Base-by-base conservation (phyloP, 768 basidiomycete species). In the Hericium coralloides region DNA sequence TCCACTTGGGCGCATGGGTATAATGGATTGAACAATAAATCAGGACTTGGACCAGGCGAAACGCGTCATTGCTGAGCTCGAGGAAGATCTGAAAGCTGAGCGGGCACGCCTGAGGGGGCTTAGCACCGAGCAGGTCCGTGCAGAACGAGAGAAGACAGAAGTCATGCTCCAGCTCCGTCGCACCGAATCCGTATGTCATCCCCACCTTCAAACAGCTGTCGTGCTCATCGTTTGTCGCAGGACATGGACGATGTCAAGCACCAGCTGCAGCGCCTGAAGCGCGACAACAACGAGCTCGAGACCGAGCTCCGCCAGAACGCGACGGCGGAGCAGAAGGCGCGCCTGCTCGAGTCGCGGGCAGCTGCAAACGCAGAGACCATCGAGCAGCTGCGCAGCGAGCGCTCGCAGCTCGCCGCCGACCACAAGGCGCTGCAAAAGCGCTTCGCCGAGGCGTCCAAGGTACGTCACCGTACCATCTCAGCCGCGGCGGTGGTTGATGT, bases 171-270 rank as follows among this genome's bases (percentile, higher is more conserved):
- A 92, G 59, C 67, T 92, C 62, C 79, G 81, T 59, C 78, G 87
- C 25, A 86, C 85, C 12, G 87, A 91, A 73, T 77, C 80, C 43
- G 89, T 87, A 65, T 65, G 80, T 65, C 2, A 0, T 31, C 6
- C 31, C 7, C 31, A 31, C 31, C n/a, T 31, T 0, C 2, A 2
- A 47, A 52, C 23, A 14, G 17, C 49, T 47, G n/a, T 23, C n/a
- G 17, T n/a, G 8, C 31, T 31, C 8, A 31, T 31, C 31, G 10
- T 9, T 31, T 52, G 49, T 26, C 22, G 22, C 62, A 92, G 89
- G 89, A 90, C 64, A 89, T 92, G 80, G 81, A 86, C 23, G 87
- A 85, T 52, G 80, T 92, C 45, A 84, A 82, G 60, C 69, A 77
- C 12, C 84, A 92, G 37, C 68, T 92, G 7, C 80, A 84, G 47